Evolutionary conservation across 169 alveolate species (phyloP).

Genomic region (Hepatocystis sp.): DNA sequence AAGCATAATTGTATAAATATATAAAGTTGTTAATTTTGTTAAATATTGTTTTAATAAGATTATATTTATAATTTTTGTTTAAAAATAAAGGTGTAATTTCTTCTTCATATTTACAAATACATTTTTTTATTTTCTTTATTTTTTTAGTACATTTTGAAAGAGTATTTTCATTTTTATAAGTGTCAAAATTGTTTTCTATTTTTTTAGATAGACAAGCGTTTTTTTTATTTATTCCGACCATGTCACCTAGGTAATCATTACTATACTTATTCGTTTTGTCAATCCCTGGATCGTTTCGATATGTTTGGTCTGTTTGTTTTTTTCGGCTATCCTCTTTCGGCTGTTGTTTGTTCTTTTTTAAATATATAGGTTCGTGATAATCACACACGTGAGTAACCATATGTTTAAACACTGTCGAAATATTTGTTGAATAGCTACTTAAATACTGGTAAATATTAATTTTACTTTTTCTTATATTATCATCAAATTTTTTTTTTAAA

Average conservation of each 20-base stretch:
- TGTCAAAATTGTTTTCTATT: too few relatives aligned
- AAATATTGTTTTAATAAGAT: slow-evolving; percentile 36
- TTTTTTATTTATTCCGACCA: too few relatives aligned
- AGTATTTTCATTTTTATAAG: too few relatives aligned
- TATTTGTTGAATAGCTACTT: slow-evolving; percentile 23
- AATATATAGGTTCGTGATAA: slow-evolving; percentile 49
- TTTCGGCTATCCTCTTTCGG: background rate
- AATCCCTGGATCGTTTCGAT: too few relatives aligned
- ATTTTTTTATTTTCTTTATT: background rate
- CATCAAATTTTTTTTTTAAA: slow-evolving; percentile 61
- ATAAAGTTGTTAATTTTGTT: slow-evolving; percentile 68
- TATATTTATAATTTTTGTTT: slow-evolving; percentile 41
- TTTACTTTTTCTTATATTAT: slow-evolving; percentile 64
- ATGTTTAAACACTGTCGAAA: slow-evolving; percentile 46
- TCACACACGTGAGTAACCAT: slow-evolving; percentile 49
- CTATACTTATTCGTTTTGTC: too few relatives aligned
- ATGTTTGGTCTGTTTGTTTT: too few relatives aligned
- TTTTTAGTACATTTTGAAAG: too few relatives aligned
- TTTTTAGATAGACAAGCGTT: too few relatives aligned
- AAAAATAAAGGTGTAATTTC: slow-evolving; percentile 53
- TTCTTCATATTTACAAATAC: slow-evolving; percentile 54
- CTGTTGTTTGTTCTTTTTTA: slow-evolving; percentile 1
- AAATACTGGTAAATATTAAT: slow-evolving; percentile 40
- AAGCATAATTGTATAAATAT: slow-evolving; percentile 65
- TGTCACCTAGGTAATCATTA: too few relatives aligned